phyloP scores from a whole-genome alignment of 106 monocot species.

The Amphibolis antarctica region DNA sequence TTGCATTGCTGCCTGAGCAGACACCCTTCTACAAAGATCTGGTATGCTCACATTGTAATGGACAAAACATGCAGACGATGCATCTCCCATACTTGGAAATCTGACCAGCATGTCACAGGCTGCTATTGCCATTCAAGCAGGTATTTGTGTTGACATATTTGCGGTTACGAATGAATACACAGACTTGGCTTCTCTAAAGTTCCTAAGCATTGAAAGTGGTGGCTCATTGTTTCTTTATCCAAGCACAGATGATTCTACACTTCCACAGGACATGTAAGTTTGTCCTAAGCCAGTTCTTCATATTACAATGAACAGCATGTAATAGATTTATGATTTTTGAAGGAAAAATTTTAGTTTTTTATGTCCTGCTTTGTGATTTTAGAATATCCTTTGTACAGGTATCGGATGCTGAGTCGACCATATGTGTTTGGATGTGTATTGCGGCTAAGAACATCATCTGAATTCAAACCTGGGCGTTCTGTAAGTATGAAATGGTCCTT shows the following conservation, averaged over 20 bases:
- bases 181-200: slow-evolving; percentile 93
- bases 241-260: slow-evolving; percentile 92
- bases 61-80: not conserved
- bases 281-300: not conserved
- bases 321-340: no score
- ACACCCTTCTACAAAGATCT: slow-evolving; percentile 95
- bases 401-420: slow-evolving; percentile 84
- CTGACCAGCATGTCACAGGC: slow-evolving; percentile 61
- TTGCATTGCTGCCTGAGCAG: slow-evolving; percentile 93
- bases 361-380: not conserved
- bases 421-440: slow-evolving; percentile 96
- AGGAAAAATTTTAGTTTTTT: not conserved
- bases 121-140: slow-evolving; percentile 90
- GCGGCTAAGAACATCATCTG: slow-evolving; percentile 87
- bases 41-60: slow-evolving; percentile 27
- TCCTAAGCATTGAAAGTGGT: slow-evolving; percentile 96
- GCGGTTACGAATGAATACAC: slow-evolving; percentile 97
- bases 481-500: slow-evolving; percentile 29
- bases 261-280: slow-evolving; percentile 98
- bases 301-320: not conserved
- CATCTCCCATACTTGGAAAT: slow-evolving; percentile 14
- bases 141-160: slow-evolving; percentile 96
- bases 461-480: slow-evolving; percentile 74
- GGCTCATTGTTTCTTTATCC: slow-evolving; percentile 91
- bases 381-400: slow-evolving; percentile 33